These are phyloP conservation scores for Clavariopsis aquatica DNA, from an alignment of 495 filamentous ascomycete species.

Conservation along the genomic window DNA sequence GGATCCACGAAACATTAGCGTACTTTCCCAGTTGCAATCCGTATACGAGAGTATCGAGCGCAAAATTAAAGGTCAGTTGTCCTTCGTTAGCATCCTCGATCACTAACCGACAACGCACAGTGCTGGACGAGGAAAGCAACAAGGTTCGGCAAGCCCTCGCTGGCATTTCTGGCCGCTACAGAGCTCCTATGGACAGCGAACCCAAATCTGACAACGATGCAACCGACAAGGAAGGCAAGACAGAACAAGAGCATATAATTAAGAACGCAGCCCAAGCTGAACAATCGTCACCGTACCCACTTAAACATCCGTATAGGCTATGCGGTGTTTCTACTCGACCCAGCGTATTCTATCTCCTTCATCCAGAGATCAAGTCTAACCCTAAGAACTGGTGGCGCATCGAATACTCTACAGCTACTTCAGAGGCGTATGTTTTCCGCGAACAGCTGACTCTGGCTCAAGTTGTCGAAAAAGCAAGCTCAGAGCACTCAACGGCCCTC, in stretches of 20 bases:
- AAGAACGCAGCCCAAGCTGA: background rate
- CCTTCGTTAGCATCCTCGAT: background rate
- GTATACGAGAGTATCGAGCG: constrained; percentile 36
- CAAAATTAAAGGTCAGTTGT: constrained; percentile 46
- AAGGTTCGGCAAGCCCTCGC: constrained; percentile 51
- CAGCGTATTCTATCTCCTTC: constrained; percentile 22
- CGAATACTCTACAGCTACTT: constrained; percentile 18
- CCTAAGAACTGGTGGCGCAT: constrained; percentile 31
- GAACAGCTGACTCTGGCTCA: constrained; percentile 8
- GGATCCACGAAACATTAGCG: constrained; percentile 15
- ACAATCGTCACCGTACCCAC: background rate
- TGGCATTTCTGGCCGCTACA: constrained; percentile 56
- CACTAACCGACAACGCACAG: constrained; percentile 41
- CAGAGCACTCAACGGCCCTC: constrained; percentile 24
- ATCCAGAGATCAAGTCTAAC: constrained; percentile 13
- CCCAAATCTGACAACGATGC: background rate
- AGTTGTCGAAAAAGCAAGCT: constrained; percentile 30
- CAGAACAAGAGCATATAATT: background rate
- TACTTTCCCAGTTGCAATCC: constrained; percentile 31
- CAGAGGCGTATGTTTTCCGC: constrained; percentile 19
- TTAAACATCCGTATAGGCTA: constrained; percentile 12
- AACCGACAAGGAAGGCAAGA: background rate
- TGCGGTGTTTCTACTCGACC: constrained; percentile 30
- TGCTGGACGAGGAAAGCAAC: constrained; percentile 56
- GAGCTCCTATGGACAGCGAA: constrained; percentile 19